Conservation (phyloP, 768 basidiomycete genomes). For the Jaapia argillacea region DNA sequence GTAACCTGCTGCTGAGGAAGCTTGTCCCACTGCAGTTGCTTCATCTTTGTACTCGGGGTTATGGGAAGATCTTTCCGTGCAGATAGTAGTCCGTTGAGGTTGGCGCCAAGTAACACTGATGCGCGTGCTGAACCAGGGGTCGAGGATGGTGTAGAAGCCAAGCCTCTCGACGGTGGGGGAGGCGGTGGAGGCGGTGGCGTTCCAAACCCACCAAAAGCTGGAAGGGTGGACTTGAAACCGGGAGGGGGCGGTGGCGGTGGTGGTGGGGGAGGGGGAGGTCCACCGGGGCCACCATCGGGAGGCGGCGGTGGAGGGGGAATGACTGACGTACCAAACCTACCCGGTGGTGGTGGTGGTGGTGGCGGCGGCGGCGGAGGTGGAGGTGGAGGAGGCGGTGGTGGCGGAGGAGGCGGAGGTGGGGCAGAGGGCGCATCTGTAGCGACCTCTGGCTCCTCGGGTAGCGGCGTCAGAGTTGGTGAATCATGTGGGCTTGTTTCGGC, state of each 20-base stretch:
- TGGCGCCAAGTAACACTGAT: conserved; percentile 50
- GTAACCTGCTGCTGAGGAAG: conserved; percentile 80
- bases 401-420: no score
- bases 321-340: conserved; percentile 2
- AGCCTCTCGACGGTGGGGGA: conserved; percentile 21
- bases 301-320: conserved; percentile 19
- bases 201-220: conserved; percentile 12
- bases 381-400: no score
- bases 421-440: background rate
- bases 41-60: conserved; percentile 87
- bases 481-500: conserved; percentile 25
- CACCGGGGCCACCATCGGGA: conserved; percentile 8
- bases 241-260: conserved; percentile 20
- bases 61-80: conserved; percentile 80
- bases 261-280: conserved; percentile 14
- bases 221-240: conserved; percentile 10
- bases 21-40: conserved; percentile 98
- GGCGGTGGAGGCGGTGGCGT: conserved; percentile 27
- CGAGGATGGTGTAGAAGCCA: conserved; percentile 25
- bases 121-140: conserved; percentile 41
- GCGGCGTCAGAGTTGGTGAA: conserved; percentile 23
- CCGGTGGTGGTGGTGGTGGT: conserved; percentile 17
- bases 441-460: conserved; percentile 28
- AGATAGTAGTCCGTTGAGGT: conserved; percentile 43
- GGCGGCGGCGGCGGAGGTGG: conserved; percentile 18